Evolutionary conservation across 768 basidiomycete species (phyloP).

Genomic region (Daedaleopsis nitida): DNA sequence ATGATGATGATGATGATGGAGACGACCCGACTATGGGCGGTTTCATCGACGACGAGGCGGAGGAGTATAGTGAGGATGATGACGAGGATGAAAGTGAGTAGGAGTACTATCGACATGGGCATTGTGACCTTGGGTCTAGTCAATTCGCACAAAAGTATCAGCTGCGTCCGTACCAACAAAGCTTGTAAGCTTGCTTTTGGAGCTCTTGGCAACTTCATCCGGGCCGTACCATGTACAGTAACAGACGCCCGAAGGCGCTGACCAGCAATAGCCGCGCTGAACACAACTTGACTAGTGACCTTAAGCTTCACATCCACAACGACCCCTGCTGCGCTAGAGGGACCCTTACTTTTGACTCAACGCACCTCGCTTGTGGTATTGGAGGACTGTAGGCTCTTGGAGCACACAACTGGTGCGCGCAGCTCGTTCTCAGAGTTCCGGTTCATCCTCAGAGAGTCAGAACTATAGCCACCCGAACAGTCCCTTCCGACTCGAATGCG

Average conservation of each 20-base stretch:
- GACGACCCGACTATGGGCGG: slow-evolving; percentile 53
- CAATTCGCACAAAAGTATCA: no score
- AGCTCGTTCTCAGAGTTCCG: neutral
- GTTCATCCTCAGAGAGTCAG: neutral
- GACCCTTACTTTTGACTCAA: neutral
- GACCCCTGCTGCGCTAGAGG: no score
- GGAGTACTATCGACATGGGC: neutral
- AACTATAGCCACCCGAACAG: neutral
- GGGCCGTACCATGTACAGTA: no score
- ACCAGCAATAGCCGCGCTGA: no score
- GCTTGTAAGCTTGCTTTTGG: no score
- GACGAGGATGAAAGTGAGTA: slow-evolving; percentile 44
- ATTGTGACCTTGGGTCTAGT: neutral
- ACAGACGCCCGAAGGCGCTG: no score
- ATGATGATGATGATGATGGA: slow-evolving; percentile 45
- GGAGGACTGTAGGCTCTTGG: neutral
- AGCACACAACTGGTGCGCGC: neutral
- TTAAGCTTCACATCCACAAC: slow-evolving; percentile 4
- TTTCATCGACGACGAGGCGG: slow-evolving; percentile 64
- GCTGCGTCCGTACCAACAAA: neutral
- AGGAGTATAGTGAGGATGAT: slow-evolving; percentile 48
- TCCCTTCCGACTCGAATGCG: neutral
- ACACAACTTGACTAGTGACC: no score
- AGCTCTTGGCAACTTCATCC: no score
- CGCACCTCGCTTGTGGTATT: neutral